Evolutionary conservation across 2,329 filamentous ascomycete genomes (phyloP), one percentile per base, ranked within the genome.

Genomic region (Aotearoamyces nothofagi): DNA sequence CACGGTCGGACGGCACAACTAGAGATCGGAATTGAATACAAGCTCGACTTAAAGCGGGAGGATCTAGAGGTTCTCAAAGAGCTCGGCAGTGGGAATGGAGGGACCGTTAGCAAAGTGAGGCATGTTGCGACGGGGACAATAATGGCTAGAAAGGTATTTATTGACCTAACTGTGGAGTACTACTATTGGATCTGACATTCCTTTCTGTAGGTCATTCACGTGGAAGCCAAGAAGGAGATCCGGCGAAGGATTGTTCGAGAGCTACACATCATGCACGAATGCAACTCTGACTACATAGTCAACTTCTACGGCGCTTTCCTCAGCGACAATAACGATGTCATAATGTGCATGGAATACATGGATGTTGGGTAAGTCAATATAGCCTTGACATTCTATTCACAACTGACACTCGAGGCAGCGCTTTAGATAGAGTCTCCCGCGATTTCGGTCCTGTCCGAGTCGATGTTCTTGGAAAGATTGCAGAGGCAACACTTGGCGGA

Each of bases 311-410:
- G 90, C 35, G 90, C 90, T 20, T 98, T 96, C 50, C 69, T 96
- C 48, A 96, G 93, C 51, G 81, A 92, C 49, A 84, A 84, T 37
- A 87, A 92, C 50, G 90, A 98, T 58, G 92, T 98, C 34, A 92
- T 96, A 44, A 87, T 98, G 77, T 98, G 90, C 55, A 98, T 98
- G 90, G 90, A 98, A 54, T 96, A 98, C 52, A 93, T 93, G 83
- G 90, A 98, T 56, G 83, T 87, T 51, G 90, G 90, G 90, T 96
- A 67, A 56, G 81, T 24, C 27, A 33, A 24, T 27, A 22, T 14
- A 9, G 8, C 14, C 7, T 16, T 14, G 13, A 7, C 15, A 15
- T 8, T 13, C 12, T 29, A 26, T 45, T 54, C 38, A 52, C 41
- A 8, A n/a, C 19, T 20, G 19, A 20, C n/a, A 7, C 7, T 8